Percentiles rank a stretch among this genome's conserved stretches.
These are phyloP conservation scores for Lactifluus rugatus DNA, from an alignment of 768 basidiomycete genomes.

Conservation along the genomic window DNA sequence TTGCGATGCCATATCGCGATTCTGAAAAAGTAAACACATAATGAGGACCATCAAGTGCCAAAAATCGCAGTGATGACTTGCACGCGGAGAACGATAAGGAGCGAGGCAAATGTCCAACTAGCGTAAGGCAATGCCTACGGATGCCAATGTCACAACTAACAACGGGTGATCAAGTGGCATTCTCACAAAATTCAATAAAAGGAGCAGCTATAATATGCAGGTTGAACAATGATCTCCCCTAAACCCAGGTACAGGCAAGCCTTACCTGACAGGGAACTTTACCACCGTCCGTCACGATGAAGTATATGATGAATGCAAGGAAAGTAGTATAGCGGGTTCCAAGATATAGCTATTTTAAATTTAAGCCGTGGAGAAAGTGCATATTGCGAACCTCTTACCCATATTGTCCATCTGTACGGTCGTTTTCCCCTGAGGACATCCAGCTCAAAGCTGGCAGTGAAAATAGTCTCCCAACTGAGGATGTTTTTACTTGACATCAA, in stretches of 20 bases:
- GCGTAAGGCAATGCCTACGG: not conserved
- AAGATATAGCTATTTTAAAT: slow-evolving; percentile 1
- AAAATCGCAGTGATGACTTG: not conserved
- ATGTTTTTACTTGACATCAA: not conserved
- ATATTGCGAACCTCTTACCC: not conserved
- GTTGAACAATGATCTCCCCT: not conserved
- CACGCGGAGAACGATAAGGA: slow-evolving; percentile 2
- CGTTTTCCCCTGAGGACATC: slow-evolving; percentile 6
- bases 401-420: slow-evolving; percentile 6
- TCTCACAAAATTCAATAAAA: not conserved
- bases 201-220: not conserved
- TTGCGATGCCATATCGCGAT: slow-evolving; percentile 3
- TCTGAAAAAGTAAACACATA: not conserved
- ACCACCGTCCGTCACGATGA: not conserved
- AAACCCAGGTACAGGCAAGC: not conserved
- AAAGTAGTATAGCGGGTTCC: slow-evolving; percentile 4
- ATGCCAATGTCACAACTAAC: not conserved
- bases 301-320: not conserved
- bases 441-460: not conserved
- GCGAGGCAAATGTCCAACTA: not conserved
- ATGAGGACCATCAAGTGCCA: not conserved
- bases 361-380: too few species aligned
- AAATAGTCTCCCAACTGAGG: not conserved
- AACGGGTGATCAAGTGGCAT: not conserved
- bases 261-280: not conserved